Percentiles rank a stretch among this genome's conserved stretches.
These are phyloP conservation scores for Sarcodon aspratus DNA, from an alignment of 768 basidiomycete species.

Conservation along the genomic window DNA sequence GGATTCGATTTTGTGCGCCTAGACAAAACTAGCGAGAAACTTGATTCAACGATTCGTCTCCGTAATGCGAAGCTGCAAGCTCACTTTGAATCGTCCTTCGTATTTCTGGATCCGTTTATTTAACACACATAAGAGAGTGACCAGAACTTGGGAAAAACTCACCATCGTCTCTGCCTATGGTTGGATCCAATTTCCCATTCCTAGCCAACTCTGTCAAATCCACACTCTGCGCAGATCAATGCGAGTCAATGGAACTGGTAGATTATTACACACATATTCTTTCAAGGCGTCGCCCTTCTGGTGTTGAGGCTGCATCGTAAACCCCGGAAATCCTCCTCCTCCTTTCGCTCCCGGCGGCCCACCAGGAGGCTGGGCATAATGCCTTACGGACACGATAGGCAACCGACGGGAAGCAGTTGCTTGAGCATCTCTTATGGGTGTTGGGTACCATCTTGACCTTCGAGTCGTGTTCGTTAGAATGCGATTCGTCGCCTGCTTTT, in stretches of 20 bases:
- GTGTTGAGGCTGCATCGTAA: conserved; percentile 45
- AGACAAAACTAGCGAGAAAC: conserved; percentile 48
- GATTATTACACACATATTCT: conserved; percentile 45
- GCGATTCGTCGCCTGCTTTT: too few species aligned
- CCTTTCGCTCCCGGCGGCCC: conserved; percentile 19
- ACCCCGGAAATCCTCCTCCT: conserved; percentile 46
- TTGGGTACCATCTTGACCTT: too few species aligned
- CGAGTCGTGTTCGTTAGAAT: too few species aligned
- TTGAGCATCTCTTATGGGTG: too few species aligned
- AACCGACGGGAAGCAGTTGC: too few species aligned
- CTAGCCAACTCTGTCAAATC: conserved; percentile 80
- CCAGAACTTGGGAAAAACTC: conserved; percentile 2
- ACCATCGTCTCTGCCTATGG: conserved; percentile 85
- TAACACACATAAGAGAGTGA: neutral
- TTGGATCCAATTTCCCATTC: conserved; percentile 81
- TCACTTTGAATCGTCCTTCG: conserved; percentile 83
- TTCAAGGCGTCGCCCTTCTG: conserved; percentile 81
- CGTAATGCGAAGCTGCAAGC: conserved; percentile 9
- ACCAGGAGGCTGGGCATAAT: conserved; percentile 39
- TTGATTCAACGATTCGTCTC: neutral
- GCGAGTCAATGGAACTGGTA: neutral
- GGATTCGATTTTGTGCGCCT: conserved; percentile 89
- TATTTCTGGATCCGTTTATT: conserved; percentile 43
- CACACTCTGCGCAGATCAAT: conserved; percentile 37
- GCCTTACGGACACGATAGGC: conserved; percentile 8